These are phyloP conservation scores for Cyclospora cayetanensis DNA, from an alignment of 169 alveolate species.

Conservation along the genomic window DNA sequence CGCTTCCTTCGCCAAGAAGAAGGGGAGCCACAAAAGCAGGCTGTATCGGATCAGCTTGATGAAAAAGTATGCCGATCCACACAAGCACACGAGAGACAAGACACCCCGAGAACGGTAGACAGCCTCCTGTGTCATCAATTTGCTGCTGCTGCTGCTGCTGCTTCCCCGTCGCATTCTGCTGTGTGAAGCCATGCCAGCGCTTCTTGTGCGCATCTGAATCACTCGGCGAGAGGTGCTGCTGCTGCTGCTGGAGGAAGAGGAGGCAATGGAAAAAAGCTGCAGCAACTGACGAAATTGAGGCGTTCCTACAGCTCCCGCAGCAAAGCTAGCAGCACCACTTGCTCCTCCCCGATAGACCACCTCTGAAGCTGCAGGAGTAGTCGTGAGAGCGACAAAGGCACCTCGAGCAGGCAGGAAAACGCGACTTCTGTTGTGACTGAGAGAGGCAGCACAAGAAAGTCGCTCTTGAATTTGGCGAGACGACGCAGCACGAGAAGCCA, in stretches of 20 bases:
- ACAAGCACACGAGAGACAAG: neutral
- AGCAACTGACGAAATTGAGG: conserved; percentile 12
- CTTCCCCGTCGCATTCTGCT: conserved; percentile 26
- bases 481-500: too few relatives aligned
- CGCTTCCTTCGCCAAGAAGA: conserved; percentile 73
- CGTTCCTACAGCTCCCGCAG: conserved; percentile 12
- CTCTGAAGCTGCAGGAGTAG: too few relatives aligned
- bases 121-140: conserved; percentile 13
- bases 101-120: neutral
- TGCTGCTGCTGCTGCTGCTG: conserved; percentile 38
- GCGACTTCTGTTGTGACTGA: neutral
- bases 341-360: too few relatives aligned
- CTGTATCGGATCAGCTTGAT: conserved; percentile 73
- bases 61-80: conserved; percentile 51
- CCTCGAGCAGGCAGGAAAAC: neutral
- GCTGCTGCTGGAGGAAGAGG: conserved; percentile 13
- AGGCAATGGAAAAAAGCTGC: neutral
- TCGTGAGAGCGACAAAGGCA: too few relatives aligned
- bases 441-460: too few relatives aligned
- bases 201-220: neutral
- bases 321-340: neutral
- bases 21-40: conserved; percentile 77
- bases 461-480: too few relatives aligned
- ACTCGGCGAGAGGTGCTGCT: neutral
- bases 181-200: neutral